These are phyloP conservation scores for Trichoderma parareesei DNA, from an alignment of 495 filamentous ascomycete genomes.

Conservation along the genomic window DNA sequence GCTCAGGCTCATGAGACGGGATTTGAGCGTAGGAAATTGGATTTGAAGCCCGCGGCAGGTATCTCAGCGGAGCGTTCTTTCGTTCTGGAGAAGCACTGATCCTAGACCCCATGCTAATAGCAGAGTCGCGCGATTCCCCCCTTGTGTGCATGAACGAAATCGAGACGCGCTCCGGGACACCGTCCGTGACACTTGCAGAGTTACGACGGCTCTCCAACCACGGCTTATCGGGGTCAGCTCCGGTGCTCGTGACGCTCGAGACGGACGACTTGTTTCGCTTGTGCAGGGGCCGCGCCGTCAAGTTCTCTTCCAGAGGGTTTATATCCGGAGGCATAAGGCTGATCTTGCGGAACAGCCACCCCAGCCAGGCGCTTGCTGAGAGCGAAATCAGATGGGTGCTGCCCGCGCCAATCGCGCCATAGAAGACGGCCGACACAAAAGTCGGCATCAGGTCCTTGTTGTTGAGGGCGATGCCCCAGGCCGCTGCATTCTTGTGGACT, in stretches of 20 bases:
- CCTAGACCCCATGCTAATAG: slow-evolving; percentile 11
- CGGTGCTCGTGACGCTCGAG: slow-evolving; percentile 47
- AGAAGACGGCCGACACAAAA: slow-evolving; percentile 57
- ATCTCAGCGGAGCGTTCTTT: neutral
- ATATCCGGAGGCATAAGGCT: slow-evolving; percentile 75
- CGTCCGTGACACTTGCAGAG: slow-evolving; percentile 44
- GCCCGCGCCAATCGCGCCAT: slow-evolving; percentile 49
- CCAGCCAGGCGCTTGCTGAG: slow-evolving; percentile 59
- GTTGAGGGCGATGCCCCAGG: slow-evolving; percentile 57
- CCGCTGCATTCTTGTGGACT: slow-evolving; percentile 39
- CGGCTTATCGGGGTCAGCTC: slow-evolving; percentile 44
- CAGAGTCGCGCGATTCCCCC: slow-evolving; percentile 45
- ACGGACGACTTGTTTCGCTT: slow-evolving; percentile 71
- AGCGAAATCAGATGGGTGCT: slow-evolving; percentile 65
- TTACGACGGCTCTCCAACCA: slow-evolving; percentile 38
- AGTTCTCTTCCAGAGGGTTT: slow-evolving; percentile 81
- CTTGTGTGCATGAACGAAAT: slow-evolving; percentile 74
- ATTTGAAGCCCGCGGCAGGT: neutral
- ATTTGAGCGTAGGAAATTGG: neutral
- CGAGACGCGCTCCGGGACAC: slow-evolving; percentile 49
- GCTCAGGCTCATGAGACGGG: neutral
- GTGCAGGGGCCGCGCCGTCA: slow-evolving; percentile 61
- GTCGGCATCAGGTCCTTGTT: slow-evolving; percentile 34
- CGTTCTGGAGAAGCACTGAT: neutral
- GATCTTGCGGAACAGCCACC: slow-evolving; percentile 72